phyloP scores from a whole-genome alignment of 352 stramenopile genomes.

The Phytophthora pluvialis region DNA sequence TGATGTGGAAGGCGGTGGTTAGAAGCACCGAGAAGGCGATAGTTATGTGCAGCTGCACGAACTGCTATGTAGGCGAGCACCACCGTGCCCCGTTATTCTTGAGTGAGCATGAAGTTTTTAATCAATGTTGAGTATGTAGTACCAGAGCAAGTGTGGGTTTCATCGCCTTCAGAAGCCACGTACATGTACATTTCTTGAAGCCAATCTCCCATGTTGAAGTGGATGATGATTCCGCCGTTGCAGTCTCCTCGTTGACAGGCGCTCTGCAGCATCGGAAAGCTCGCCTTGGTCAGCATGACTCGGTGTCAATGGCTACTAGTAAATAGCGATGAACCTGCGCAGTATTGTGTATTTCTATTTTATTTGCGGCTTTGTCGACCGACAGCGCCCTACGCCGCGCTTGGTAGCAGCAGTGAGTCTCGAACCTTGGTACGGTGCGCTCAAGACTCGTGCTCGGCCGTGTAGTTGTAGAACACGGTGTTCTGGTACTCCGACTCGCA shows the following conservation, averaged over 20 bases:
- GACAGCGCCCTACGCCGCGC: neutral
- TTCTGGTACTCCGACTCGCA: conserved; percentile 42
- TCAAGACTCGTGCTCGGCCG: conserved; percentile 31
- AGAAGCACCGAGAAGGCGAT: conserved; percentile 55
- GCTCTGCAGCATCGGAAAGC: too few relatives aligned
- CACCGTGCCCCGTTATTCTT: conserved; percentile 50
- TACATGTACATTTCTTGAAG: too few relatives aligned
- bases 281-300: too few relatives aligned
- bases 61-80: conserved; percentile 49
- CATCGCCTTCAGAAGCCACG: too few relatives aligned
- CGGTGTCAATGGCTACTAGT: too few relatives aligned
- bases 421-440: conserved; percentile 8
- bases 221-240: too few relatives aligned
- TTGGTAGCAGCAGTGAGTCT: conserved; percentile 6
- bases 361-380: neutral
- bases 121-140: too few relatives aligned
- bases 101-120: too few relatives aligned
- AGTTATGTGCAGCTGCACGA: conserved; percentile 47
- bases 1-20: conserved; percentile 56
- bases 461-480: conserved; percentile 53
- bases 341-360: conserved; percentile 3
- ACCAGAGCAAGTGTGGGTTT: too few relatives aligned
- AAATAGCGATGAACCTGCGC: neutral
- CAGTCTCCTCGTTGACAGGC: too few relatives aligned
- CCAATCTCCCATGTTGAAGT: too few relatives aligned